These are phyloP conservation scores for Sporothrix pseudoabietina DNA, from an alignment of 2,329 filamentous ascomycete genomes.

Conservation along the genomic window DNA sequence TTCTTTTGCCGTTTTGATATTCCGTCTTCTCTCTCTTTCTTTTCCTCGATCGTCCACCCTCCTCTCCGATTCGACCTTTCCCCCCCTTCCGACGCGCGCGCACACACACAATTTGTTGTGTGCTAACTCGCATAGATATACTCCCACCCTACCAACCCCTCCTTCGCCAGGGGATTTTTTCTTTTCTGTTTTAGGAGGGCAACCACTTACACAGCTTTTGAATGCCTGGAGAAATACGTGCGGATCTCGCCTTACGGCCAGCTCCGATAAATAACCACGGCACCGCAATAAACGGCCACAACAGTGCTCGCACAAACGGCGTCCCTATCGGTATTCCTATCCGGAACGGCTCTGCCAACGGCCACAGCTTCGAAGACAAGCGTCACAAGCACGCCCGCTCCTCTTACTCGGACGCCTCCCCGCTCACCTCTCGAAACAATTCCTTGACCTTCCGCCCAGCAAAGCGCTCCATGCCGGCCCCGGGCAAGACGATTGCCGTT, in stretches of 20 bases:
- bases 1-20: conserved; percentile 8
- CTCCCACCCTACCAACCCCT: not conserved
- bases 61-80: not conserved
- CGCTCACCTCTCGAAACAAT: conserved; percentile 59
- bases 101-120: not conserved
- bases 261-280: conserved; percentile 31
- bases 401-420: conserved; percentile 63
- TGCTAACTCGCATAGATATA: conserved; percentile 12
- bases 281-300: conserved; percentile 20
- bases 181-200: conserved; percentile 8
- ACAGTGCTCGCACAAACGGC: conserved; percentile 22
- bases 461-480: conserved; percentile 60
- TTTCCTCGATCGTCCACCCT: not conserved
- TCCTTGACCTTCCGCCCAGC: conserved; percentile 62
- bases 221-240: conserved; percentile 35
- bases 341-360: conserved; percentile 26
- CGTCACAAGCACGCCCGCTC: conserved; percentile 64
- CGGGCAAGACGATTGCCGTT: conserved; percentile 82
- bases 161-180: not conserved
- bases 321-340: conserved; percentile 30
- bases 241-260: conserved; percentile 38
- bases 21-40: not conserved
- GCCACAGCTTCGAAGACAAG: conserved; percentile 37
- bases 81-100: conserved; percentile 3
- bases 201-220: conserved; percentile 8